A percentile compares a stretch with the other conserved stretches of the same genome.
Evolutionary conservation across 2,329 filamentous ascomycete genomes (phyloP).

Genomic region (Claviceps capensis): DNA sequence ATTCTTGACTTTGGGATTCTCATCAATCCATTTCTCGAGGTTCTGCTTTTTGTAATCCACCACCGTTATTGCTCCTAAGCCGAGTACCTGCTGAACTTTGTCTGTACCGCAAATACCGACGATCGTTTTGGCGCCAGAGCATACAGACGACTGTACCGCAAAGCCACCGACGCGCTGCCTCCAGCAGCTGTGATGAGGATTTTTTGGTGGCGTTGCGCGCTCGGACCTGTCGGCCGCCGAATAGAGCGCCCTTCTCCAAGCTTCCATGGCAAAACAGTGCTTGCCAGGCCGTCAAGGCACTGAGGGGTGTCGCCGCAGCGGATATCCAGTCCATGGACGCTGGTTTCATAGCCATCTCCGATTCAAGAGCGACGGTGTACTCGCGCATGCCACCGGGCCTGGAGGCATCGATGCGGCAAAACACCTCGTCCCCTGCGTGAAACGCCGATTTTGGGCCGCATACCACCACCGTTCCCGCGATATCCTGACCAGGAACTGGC

Average conservation of each 20-base stretch:
- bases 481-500: slow-evolving; percentile 24
- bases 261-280: slow-evolving; percentile 23
- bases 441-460: slow-evolving; percentile 18
- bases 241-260: slow-evolving; percentile 16
- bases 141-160: slow-evolving; percentile 24
- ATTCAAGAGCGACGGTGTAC: slow-evolving; percentile 18
- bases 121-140: slow-evolving; percentile 21
- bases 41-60: slow-evolving; percentile 21
- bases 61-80: slow-evolving; percentile 22
- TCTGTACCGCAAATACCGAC: slow-evolving; percentile 19
- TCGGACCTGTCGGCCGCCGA: slow-evolving; percentile 14
- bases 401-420: slow-evolving; percentile 15
- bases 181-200: slow-evolving; percentile 27
- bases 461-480: slow-evolving; percentile 23
- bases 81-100: slow-evolving; percentile 16
- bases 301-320: slow-evolving; percentile 24
- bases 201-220: slow-evolving; percentile 15
- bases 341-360: slow-evolving; percentile 23
- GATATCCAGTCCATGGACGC: slow-evolving; percentile 18
- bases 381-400: slow-evolving; percentile 18
- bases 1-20: slow-evolving; percentile 9
- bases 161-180: slow-evolving; percentile 26
- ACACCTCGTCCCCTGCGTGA: slow-evolving; percentile 21
- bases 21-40: slow-evolving; percentile 18
- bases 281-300: slow-evolving; percentile 28